Evolutionary conservation across 805 yeast species (phyloP).

Genomic region (Candida yuanshanica): DNA sequence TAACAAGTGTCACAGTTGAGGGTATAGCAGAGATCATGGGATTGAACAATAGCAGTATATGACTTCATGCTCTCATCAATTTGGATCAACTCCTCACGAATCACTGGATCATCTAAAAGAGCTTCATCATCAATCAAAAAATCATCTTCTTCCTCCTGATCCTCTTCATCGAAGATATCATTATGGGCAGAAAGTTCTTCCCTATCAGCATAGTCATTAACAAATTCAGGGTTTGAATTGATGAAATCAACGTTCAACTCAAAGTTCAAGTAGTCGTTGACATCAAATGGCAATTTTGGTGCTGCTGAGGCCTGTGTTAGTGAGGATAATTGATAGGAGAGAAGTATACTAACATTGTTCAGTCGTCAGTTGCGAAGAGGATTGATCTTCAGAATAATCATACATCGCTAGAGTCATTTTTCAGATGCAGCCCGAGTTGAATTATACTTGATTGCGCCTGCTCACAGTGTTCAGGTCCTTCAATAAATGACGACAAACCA

Average conservation of each 20-base stretch:
- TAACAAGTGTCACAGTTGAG: background rate
- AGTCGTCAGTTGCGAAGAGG: background rate
- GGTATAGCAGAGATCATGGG: background rate
- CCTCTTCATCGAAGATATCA: constrained; percentile 1
- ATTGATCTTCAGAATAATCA: background rate
- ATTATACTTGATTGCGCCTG: no score
- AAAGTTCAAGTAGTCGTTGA: constrained; percentile 19
- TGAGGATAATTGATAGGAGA: background rate
- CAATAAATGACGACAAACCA: no score
- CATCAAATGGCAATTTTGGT: constrained; percentile 21
- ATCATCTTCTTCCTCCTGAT: constrained; percentile 1
- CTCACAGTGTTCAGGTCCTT: no score
- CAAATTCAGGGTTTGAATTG: constrained; percentile 12
- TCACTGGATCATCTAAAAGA: background rate
- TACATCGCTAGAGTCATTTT: background rate
- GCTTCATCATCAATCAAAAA: background rate
- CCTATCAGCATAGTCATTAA: constrained; percentile 13
- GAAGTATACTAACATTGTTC: background rate
- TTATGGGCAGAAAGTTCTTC: background rate
- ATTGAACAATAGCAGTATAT: background rate
- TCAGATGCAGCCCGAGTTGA: no score
- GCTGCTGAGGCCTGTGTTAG: background rate
- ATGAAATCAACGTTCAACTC: constrained; percentile 22
- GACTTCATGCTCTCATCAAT: background rate
- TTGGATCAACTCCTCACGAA: background rate